Percentiles rank a stretch among this genome's conserved stretches.
phyloP scores from a whole-genome alignment of 805 yeast species.

The Pichia ethanolica region DNA sequence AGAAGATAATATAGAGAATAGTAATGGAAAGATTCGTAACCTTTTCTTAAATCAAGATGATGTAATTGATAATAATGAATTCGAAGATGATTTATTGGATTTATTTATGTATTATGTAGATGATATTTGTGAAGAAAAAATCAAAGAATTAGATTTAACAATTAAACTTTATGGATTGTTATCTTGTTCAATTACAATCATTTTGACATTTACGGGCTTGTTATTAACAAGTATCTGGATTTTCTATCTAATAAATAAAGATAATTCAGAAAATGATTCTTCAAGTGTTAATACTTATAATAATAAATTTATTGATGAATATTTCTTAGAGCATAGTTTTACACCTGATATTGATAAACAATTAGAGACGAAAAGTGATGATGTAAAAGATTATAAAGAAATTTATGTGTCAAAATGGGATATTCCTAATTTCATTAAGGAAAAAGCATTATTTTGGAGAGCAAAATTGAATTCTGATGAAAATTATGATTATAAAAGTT shows the following conservation, averaged over 20 bases:
- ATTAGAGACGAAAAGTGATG: neutral
- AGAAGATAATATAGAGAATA: too few species aligned
- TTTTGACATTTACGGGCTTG: neutral
- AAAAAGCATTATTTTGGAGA: constrained; percentile 2
- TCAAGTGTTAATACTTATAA: neutral
- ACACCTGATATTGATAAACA: neutral
- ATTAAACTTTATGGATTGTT: constrained; percentile 9
- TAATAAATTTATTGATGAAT: too few species aligned
- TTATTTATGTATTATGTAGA: constrained; percentile 4
- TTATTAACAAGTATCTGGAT: neutral
- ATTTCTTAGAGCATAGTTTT: too few species aligned
- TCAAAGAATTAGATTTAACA: constrained; percentile 13
- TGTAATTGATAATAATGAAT: neutral
- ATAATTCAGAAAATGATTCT: neutral
- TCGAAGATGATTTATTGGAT: constrained; percentile 3
- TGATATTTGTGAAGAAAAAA: constrained; percentile 14
- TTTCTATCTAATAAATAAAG: neutral
- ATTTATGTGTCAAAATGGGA: neutral
- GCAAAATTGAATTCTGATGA: neutral
- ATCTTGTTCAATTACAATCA: neutral
- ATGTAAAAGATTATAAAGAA: too few species aligned
- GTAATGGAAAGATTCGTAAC: neutral
- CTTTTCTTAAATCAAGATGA: neutral
- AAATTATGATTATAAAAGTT: neutral
- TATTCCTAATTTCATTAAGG: neutral